These are phyloP conservation scores for Populus hybrid DNA, from an alignment of 441 rosid genomes.

Conservation along the genomic window DNA sequence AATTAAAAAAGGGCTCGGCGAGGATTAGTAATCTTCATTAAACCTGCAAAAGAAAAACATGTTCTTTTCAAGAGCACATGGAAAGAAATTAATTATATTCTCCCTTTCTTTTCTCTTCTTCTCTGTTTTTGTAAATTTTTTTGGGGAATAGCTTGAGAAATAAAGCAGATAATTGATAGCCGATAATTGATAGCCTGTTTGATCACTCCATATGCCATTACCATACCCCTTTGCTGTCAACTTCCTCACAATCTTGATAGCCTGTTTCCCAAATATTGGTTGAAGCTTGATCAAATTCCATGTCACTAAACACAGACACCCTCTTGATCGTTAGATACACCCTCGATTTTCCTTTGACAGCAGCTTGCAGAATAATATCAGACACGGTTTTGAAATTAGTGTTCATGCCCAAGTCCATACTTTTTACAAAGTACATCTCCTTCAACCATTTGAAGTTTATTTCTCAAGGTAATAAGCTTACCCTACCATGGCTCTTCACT, in stretches of 20 bases:
- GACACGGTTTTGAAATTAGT: slow-evolving; percentile 27
- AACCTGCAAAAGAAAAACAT: no score
- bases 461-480: slow-evolving; percentile 57
- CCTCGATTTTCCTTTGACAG: slow-evolving; percentile 19
- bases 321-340: slow-evolving; percentile 27
- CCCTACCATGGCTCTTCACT: slow-evolving; percentile 30
- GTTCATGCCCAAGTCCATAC: slow-evolving; percentile 6
- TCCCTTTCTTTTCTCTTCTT: no score
- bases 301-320: slow-evolving; percentile 27
- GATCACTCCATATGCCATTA: background rate
- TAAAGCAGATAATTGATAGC: no score
- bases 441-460: slow-evolving; percentile 28
- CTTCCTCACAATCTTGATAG: slow-evolving; percentile 35
- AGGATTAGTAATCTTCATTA: no score
- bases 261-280: slow-evolving; percentile 40
- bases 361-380: slow-evolving; percentile 23
- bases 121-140: no score
- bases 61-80: no score
- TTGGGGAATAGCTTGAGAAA: no score
- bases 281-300: slow-evolving; percentile 48
- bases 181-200: no score
- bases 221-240: slow-evolving; percentile 39
- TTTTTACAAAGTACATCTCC: slow-evolving; percentile 39
- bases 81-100: no score
- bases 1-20: no score